Base-by-base conservation (phyloP, 1,139 yeast genomes). In the Ogataea hybrid region DNA sequence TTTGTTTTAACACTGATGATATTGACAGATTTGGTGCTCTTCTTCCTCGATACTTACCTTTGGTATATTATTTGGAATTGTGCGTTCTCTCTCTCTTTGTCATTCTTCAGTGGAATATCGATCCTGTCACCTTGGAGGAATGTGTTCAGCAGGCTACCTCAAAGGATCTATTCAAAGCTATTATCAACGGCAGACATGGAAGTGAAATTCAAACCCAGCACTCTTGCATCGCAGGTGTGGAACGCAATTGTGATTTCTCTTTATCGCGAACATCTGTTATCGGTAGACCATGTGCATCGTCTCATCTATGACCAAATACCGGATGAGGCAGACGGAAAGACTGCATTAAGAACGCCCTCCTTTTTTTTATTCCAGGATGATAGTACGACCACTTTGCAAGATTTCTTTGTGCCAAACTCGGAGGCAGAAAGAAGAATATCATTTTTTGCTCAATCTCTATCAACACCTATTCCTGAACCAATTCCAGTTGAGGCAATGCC, bases 31-130 rank as follows among this genome's bases (percentile, higher is more conserved):
- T 67, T 86, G 62, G 72, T 84, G 1, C 67, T 88, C 33, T 88
- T 86, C 59, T 85, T 88, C 56, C 69, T 88, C 46, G 96, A 88
- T 56, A 87, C 96, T 1, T 88, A 88, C 53, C 71, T 88, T 27
- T 88, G 96, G 96, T 88, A 87, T 57, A 81, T 87, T 49, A 77
- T 88, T 36, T 81, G 88, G 71, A 87, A 83, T 57, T 81, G 92
- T 44, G 57, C 83, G 1, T 81, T 87, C 49, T 86, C 95, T 2
- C 75, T 85, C 20, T 69, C 75, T 3, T 61, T 85, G 25, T 84
- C 96, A 0, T 79, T 84, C 56, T 75, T 79, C 7, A 67, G 79
- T 40, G 96, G 96, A 0, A 81, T 84, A 3, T 86, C 96, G 1
- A 78, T 86, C 5, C 73, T 87, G 65, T 82, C 95, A 0, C 96